Base-by-base conservation (phyloP, 2,329 filamentous ascomycete species). In the Anthostomella pinea region DNA sequence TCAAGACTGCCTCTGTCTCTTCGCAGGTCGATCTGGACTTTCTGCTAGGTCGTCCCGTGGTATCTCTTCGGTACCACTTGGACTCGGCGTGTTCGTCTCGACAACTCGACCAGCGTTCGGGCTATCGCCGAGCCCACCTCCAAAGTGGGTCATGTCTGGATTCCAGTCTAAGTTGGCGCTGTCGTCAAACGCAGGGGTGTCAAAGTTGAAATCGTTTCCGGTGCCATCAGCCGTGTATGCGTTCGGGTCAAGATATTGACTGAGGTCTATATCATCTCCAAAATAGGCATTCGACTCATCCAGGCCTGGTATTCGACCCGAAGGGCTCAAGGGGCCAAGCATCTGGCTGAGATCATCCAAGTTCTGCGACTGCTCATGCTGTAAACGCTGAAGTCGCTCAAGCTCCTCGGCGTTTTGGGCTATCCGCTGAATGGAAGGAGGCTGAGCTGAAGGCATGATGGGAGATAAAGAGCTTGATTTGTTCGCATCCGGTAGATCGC, bases 321-420 rank as follows among this genome's bases (percentile, higher is more conserved):
- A 86, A 0, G 89, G 89, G 53, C 83, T 90, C 9, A 95, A 72
- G 0, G 89, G 89, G 6, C 85, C 82, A 6, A 96, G 73, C 11
- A 88, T 68, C 37, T 79, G 81, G 33, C 81, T 81, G 8, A 96
- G 70, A 39, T 86, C 80, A 43, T 86, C 79, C 1, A 96, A 84
- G 31, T 85, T 84, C 30, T 75, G 75, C 42, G 85, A 81, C 54
- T 95, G 89, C 41, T 91, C 81, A 16, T 79, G 77, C 56, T 94
- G 87, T 53, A 95, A 70, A 27, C 82, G 83, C 45, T 87, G 79
- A 2, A 97, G 72, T 19, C 85, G 75, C 33, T 93, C 86, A 18
- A 96, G 76, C 45, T 95, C 85, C 10, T 83, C 72, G 43, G 84
- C 75, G 4, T 84, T 90, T 42, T 77, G 77, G 29, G 73, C 77